Evolutionary conservation across 768 basidiomycete genomes (phyloP).

Genomic region (Trametes gibbosa): DNA sequence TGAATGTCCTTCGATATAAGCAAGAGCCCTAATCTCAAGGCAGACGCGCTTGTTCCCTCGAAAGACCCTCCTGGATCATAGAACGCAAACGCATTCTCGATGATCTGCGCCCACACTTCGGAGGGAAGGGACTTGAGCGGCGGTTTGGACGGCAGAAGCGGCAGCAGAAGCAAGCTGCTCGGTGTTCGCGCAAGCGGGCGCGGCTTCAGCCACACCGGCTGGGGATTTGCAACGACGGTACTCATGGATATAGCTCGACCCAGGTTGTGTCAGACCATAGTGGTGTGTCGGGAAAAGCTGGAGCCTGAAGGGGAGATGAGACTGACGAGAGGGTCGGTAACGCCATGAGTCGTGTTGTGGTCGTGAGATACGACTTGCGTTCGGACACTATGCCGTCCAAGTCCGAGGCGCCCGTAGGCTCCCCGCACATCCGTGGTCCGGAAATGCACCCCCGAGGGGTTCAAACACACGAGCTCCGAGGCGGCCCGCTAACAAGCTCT

Average conservation of each 20-base stretch:
- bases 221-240: background rate
- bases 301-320: background rate
- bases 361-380: background rate
- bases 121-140: constrained; percentile 56
- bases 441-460: background rate
- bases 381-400: background rate
- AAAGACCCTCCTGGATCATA: constrained; percentile 10
- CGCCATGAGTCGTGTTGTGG: background rate
- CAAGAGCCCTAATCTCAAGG: constrained; percentile 29
- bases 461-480: too few relatives aligned
- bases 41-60: constrained; percentile 6
- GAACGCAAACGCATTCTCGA: constrained; percentile 36
- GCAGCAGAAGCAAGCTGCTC: constrained; percentile 62
- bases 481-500: too few relatives aligned
- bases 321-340: background rate
- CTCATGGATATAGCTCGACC: background rate
- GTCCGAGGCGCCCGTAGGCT: background rate
- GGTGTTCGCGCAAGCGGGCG: constrained; percentile 61
- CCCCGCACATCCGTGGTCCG: background rate
- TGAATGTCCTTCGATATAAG: constrained; percentile 20
- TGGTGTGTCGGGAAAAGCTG: background rate
- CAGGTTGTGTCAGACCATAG: background rate
- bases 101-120: constrained; percentile 70
- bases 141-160: constrained; percentile 58
- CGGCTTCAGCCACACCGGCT: constrained; percentile 53